A percentile compares a stretch with the other conserved stretches of the same genome.
Conservation (phyloP, 1,284 basidiomycete genomes). For the Pseudozyma hubeiensis region DNA sequence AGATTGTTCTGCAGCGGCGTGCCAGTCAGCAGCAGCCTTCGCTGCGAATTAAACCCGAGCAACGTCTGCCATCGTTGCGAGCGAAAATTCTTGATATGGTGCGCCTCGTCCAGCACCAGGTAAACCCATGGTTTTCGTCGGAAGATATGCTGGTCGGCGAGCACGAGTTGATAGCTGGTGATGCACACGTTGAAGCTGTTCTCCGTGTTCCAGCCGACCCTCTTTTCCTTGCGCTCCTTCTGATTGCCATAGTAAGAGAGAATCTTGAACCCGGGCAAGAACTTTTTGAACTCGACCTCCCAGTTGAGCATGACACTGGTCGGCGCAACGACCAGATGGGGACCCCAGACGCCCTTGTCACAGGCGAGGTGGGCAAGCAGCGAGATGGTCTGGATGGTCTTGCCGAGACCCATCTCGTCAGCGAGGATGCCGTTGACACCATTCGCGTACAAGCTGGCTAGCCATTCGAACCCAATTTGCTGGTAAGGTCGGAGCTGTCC, state of each 20-base stretch:
- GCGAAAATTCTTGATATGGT: conserved; percentile 99
- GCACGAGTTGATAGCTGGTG: conserved; percentile 90
- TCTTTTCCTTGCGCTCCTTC: conserved; percentile 90
- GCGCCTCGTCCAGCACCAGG: conserved; percentile 94
- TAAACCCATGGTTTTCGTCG: conserved; percentile 96
- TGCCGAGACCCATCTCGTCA: conserved; percentile 75
- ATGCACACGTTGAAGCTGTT: conserved; percentile 95
- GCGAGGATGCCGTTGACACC: conserved; percentile 92
- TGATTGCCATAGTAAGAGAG: conserved; percentile 91
- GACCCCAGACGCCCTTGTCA: conserved; percentile 94
- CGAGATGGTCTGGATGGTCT: conserved; percentile 96
- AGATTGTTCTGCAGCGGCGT: conserved; percentile 96
- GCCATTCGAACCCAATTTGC: conserved; percentile 93
- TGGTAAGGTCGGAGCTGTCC: conserved; percentile 93
- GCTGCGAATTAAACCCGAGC: conserved; percentile 90
- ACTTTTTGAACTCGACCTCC: conserved; percentile 99
- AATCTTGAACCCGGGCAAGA: conserved; percentile 90
- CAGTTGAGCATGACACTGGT: conserved; percentile 95
- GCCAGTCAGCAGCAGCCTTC: conserved; percentile 87
- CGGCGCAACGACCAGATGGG: conserved; percentile 93
- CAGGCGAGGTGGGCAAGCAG: conserved; percentile 92
- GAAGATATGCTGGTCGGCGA: conserved; percentile 92
- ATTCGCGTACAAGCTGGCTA: conserved; percentile 86
- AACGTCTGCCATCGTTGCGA: conserved; percentile 95
- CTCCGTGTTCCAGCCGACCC: conserved; percentile 93